Evolutionary conservation across 192 early-diverging fungal genomes (phyloP).

Genomic region (Mortierella hygrophila): DNA sequence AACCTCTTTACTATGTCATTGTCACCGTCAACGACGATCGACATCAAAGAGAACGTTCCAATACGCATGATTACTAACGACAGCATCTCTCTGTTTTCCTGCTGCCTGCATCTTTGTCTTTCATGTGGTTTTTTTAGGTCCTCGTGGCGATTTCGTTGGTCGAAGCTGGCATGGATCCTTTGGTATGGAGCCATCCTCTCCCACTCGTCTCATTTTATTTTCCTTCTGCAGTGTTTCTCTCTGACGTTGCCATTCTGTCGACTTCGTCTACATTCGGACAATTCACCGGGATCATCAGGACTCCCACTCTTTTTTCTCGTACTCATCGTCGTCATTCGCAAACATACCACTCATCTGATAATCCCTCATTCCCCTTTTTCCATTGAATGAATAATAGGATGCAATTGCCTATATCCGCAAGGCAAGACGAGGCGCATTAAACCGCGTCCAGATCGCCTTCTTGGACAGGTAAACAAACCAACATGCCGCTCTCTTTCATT

Average conservation of each 20-base stretch:
- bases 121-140: constrained; percentile 42
- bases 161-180: constrained; percentile 78
- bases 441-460: constrained; percentile 59
- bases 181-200: constrained; percentile 54
- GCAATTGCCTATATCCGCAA: constrained; percentile 57
- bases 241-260: background rate
- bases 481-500: constrained; percentile 2
- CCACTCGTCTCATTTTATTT: background rate
- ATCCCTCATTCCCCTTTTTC: background rate
- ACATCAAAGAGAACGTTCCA: background rate
- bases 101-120: background rate
- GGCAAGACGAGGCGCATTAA: constrained; percentile 56
- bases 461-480: constrained; percentile 47
- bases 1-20: background rate
- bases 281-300: background rate
- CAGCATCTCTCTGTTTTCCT: background rate
- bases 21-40: background rate
- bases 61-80: background rate
- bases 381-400: constrained; percentile 42
- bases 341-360: background rate
- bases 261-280: background rate
- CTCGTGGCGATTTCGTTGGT: constrained; percentile 79
- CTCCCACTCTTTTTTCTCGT: no score
- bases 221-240: background rate
- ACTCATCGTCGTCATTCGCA: background rate